Base-by-base conservation (phyloP, 345 rosid genomes). In the Microthlaspi erraticum region DNA sequence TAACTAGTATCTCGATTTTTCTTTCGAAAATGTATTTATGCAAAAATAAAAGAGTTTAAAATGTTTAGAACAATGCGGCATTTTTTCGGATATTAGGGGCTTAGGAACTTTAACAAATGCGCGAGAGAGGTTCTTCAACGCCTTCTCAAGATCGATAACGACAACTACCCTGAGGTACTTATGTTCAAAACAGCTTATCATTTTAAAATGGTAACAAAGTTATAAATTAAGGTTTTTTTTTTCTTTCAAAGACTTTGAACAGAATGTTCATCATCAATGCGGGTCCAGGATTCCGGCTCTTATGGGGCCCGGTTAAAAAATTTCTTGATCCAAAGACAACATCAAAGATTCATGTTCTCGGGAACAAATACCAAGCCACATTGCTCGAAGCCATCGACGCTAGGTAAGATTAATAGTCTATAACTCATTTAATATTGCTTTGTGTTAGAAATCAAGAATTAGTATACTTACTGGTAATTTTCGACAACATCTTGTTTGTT, bases 231-330 rank as follows among this genome's bases (percentile, higher is more conserved):
- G 4, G 29, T 26, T 26, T 26, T 45, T 26, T 45, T 10, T 19
- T 57, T 42, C 37, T 64, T 70, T 1, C 68, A 50, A 50, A 94
- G 99, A 91, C 97, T 23, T 63, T 94, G 57, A 85, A 89, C 79
- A 86, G 96, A 31, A 91, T 94, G 99, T 91, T 87, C 80, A 94
- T 94, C 82, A 89, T 91, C 63, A 91, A 94, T 82, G 97, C 95
- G 2, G 99, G 97, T 43, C 34, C 95, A 31, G 96, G 95, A 80
- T 94, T 94, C 78, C 79, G 96, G 80, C 86, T 94, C 68, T 78
- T 94, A 36, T 94, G 97, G 99, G 89, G 77, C 66, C 81, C 96
- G 0, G 80, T 91, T 4, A 93, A 91, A 72, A 66, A 76, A 6
- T 89, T 93, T 78, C 88, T 93, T 46, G 97, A 93, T 62, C 93